phyloP scores from a whole-genome alignment of 768 basidiomycete genomes.

The Psilocybe cyanescens region DNA sequence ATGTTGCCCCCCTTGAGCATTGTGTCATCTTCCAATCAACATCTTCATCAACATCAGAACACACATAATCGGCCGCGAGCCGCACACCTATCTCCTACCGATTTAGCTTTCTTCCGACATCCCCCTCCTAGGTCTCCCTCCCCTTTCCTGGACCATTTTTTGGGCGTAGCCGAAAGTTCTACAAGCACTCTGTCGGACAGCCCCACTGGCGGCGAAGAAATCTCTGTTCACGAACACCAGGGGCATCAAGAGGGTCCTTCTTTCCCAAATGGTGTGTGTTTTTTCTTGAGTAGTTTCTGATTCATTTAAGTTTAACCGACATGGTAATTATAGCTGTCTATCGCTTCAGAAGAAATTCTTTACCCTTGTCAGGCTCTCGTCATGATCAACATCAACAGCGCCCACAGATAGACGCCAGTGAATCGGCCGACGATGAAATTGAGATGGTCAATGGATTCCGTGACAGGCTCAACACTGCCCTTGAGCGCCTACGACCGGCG shows the following conservation, averaged over 20 bases:
- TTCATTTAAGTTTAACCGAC: not conserved
- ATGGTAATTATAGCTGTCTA: not conserved
- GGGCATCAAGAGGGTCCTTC: not conserved
- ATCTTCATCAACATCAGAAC: not conserved
- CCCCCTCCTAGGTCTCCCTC: conserved; percentile 24
- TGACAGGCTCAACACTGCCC: conserved; percentile 36
- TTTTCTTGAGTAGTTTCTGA: not conserved
- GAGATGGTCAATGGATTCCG: conserved; percentile 24
- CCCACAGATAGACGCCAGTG: not conserved
- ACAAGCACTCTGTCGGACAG: not conserved
- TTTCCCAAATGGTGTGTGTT: conserved; percentile 7
- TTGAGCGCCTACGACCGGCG: conserved; percentile 34
- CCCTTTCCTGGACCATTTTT: conserved; percentile 14
- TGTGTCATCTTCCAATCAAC: not conserved
- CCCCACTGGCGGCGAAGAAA: not conserved
- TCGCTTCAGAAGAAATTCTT: not conserved
- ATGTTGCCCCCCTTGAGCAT: conserved; percentile 39
- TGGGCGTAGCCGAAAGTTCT: not conserved
- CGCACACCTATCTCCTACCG: not conserved
- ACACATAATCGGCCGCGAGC: not conserved
- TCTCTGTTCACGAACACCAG: not conserved
- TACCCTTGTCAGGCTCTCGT: not conserved
- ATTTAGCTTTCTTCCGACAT: conserved; percentile 24
- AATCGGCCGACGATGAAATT: not conserved
- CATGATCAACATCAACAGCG: not conserved